Evolutionary conservation across 1,284 basidiomycete genomes (phyloP).

Genomic region (Sphagnurus paluster): DNA sequence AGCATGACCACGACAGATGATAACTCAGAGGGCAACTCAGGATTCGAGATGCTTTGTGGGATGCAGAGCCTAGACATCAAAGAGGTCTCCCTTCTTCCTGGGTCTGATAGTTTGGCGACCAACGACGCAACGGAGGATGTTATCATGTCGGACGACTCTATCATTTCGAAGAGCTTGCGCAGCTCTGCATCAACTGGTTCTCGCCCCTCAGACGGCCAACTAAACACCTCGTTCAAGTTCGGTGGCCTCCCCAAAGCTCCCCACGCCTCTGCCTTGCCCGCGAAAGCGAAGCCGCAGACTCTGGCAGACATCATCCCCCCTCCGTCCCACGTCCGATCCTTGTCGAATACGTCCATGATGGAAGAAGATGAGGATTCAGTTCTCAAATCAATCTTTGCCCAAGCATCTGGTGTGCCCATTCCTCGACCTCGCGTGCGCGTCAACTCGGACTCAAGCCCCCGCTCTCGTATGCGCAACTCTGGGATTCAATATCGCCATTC

Average conservation of each 20-base stretch:
- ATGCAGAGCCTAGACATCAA: conserved; percentile 34
- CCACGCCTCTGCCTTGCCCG: conserved; percentile 11
- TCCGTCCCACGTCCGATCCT: conserved; percentile 45
- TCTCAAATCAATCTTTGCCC: conserved; percentile 58
- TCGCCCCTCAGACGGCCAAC: conserved; percentile 57
- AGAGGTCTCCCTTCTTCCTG: conserved; percentile 38
- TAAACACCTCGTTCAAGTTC: conserved; percentile 72
- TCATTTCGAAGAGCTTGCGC: conserved; percentile 23
- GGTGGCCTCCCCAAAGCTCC: conserved; percentile 51
- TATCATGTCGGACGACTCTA: conserved; percentile 25
- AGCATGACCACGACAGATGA: conserved; percentile 11
- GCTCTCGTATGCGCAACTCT: conserved; percentile 28
- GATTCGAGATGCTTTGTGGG: conserved; percentile 28
- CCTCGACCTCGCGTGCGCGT: conserved; percentile 36
- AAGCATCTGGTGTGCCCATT: conserved; percentile 41
- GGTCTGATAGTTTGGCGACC: conserved; percentile 32
- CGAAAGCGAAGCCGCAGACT: conserved; percentile 43
- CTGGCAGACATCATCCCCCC: conserved; percentile 76
- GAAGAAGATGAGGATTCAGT: conserved; percentile 58
- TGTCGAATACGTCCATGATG: conserved; percentile 44
- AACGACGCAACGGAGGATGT: conserved; percentile 20
- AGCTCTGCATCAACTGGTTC: conserved; percentile 40
- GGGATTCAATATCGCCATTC: conserved; percentile 37
- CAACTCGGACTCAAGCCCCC: conserved; percentile 47
- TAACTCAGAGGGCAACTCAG: conserved; percentile 13